Evolutionary conservation across 2,329 filamentous ascomycete genomes (phyloP).

Genomic region (Fusarium nygamai): DNA sequence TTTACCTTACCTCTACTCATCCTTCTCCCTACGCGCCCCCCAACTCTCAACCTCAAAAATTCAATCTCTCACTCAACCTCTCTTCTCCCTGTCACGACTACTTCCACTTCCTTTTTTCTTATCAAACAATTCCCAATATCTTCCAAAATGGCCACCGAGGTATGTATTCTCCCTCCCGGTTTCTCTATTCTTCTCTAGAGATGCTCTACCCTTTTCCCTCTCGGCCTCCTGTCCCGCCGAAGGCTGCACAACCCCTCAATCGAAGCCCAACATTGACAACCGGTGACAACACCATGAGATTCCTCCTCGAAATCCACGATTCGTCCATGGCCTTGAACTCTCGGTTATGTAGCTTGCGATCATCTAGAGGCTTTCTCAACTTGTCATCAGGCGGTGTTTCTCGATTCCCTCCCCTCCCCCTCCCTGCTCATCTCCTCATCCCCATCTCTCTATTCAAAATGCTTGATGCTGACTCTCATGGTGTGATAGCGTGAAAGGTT

Average conservation of each 20-base stretch:
- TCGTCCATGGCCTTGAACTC: not conserved
- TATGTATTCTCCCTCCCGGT: constrained; percentile 36
- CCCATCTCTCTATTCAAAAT: constrained; percentile 22
- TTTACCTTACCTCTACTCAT: constrained; percentile 26
- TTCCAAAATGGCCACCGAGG: constrained; percentile 50
- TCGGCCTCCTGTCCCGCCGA: constrained; percentile 33
- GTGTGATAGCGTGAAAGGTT: constrained; percentile 75
- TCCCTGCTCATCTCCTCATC: constrained; percentile 10
- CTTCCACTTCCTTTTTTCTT: constrained; percentile 32
- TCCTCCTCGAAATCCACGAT: constrained; percentile 5
- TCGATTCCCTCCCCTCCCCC: not conserved
- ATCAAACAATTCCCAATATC: constrained; percentile 36
- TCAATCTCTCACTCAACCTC: constrained; percentile 38
- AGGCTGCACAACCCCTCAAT: constrained; percentile 45
- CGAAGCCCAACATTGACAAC: constrained; percentile 22
- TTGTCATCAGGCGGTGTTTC: not conserved
- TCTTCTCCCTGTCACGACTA: constrained; percentile 31
- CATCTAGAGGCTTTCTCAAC: not conserved
- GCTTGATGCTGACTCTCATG: constrained; percentile 49
- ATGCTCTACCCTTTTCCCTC: constrained; percentile 33
- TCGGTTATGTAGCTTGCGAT: constrained; percentile 8
- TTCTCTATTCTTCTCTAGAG: constrained; percentile 1
- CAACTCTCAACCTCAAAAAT: constrained; percentile 44
- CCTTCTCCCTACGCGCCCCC: constrained; percentile 41
- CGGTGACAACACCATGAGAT: constrained; percentile 25